These are phyloP conservation scores for Komagataella kurtzmanii DNA, from an alignment of 805 yeast species.

Conservation along the genomic window DNA sequence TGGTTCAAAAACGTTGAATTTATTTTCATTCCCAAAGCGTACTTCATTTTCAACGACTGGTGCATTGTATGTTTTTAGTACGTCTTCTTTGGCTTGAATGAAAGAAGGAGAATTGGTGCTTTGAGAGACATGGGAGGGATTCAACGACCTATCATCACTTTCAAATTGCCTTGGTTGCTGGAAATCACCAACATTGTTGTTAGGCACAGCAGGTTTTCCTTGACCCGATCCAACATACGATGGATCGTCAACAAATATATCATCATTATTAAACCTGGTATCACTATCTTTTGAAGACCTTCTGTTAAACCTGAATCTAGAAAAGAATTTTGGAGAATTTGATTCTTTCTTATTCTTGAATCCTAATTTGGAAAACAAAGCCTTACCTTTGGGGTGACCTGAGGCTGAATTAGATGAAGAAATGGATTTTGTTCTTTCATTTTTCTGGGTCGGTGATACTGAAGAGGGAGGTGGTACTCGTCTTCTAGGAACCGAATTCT, in stretches of 20 bases:
- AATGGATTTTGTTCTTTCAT: neutral
- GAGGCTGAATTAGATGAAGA: neutral
- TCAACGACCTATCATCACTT: neutral
- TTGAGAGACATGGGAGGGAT: neutral
- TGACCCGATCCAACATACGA: neutral
- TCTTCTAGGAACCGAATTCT: neutral
- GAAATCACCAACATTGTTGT: neutral
- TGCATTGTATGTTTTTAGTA: neutral
- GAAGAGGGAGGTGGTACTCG: neutral
- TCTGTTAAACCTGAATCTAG: neutral
- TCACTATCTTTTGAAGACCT: neutral
- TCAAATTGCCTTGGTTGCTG: neutral
- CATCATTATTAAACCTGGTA: neutral
- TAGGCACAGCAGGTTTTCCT: neutral
- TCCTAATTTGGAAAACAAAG: neutral
- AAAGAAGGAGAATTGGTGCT: neutral
- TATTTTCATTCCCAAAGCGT: neutral
- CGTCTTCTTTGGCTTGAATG: neutral
- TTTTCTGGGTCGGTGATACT: neutral
- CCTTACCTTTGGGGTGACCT: neutral
- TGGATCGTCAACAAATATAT: neutral
- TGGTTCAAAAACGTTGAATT: neutral
- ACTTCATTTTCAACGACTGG: neutral
- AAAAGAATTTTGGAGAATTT: neutral
- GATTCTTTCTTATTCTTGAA: neutral